phyloP scores from a whole-genome alignment of 2,329 filamentous ascomycete species.

The Parascedosporium putredinis region DNA sequence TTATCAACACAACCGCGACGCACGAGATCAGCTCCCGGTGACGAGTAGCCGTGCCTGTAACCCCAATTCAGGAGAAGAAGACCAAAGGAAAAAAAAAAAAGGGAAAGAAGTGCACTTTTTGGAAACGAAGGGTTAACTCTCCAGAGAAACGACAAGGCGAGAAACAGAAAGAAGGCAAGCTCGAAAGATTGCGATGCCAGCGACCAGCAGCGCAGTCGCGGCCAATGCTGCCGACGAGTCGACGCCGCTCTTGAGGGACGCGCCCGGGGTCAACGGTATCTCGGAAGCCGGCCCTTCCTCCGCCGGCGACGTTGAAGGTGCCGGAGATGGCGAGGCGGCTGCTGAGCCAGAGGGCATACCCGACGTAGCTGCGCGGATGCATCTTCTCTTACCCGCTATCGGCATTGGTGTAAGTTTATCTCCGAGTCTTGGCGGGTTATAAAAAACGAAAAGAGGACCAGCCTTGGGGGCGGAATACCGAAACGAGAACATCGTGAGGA shows the following conservation, averaged over 20 bases:
- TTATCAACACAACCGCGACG: too few relatives aligned
- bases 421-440: too few relatives aligned
- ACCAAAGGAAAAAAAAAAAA: too few relatives aligned
- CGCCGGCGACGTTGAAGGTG: too few relatives aligned
- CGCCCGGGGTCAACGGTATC: neutral
- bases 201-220: neutral
- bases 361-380: constrained; percentile 24
- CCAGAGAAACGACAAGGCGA: neutral
- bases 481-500: neutral
- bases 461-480: too few relatives aligned
- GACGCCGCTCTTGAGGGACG: constrained; percentile 17
- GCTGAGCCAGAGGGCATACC: constrained; percentile 14
- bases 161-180: neutral
- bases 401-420: constrained; percentile 23
- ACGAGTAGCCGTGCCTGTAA: too few relatives aligned
- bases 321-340: constrained; percentile 7
- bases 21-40: too few relatives aligned
- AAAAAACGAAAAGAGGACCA: too few relatives aligned
- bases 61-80: too few relatives aligned
- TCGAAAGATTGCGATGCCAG: too few relatives aligned
- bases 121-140: neutral
- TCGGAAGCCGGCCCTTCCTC: neutral
- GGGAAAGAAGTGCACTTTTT: too few relatives aligned
- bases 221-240: constrained; percentile 7
- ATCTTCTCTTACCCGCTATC: constrained; percentile 25